These are phyloP conservation scores for Neofusicoccum sp. DNA, from an alignment of 2,329 filamentous ascomycete genomes.

Conservation along the genomic window DNA sequence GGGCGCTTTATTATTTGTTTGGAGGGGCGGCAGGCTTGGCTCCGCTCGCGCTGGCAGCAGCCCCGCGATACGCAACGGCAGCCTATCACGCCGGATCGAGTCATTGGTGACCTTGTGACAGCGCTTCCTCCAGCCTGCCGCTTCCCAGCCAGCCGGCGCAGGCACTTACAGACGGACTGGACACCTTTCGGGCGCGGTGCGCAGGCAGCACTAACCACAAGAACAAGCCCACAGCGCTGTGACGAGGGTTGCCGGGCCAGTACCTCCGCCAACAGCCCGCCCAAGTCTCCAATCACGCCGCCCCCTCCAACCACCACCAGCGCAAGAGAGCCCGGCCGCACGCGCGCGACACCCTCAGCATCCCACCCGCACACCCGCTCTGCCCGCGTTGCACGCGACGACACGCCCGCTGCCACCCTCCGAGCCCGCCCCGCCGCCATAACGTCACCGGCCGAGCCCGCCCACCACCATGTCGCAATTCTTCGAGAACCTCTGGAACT, in stretches of 20 bases:
- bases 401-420: background rate
- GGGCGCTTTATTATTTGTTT: background rate
- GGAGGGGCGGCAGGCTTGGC: background rate
- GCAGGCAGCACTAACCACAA: constrained; percentile 12
- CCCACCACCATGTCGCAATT: constrained; percentile 16
- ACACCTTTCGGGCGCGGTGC: constrained; percentile 1
- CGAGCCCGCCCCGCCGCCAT: background rate
- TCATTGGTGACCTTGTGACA: constrained; percentile 8
- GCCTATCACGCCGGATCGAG: background rate
- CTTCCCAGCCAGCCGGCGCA: constrained; percentile 1
- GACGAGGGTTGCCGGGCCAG: constrained; percentile 15
- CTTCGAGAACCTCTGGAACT: constrained; percentile 69
- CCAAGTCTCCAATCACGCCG: constrained; percentile 3
- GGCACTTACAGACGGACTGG: background rate
- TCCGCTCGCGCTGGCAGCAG: background rate
- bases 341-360: background rate
- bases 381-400: constrained; percentile 1
- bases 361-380: background rate
- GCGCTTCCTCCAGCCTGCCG: background rate
- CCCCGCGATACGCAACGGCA: background rate
- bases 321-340: background rate
- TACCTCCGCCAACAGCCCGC: background rate
- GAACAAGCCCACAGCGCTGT: background rate
- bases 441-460: background rate
- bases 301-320: background rate